Base-by-base conservation (phyloP, 768 basidiomycete species). In the Leccinum obscurum region DNA sequence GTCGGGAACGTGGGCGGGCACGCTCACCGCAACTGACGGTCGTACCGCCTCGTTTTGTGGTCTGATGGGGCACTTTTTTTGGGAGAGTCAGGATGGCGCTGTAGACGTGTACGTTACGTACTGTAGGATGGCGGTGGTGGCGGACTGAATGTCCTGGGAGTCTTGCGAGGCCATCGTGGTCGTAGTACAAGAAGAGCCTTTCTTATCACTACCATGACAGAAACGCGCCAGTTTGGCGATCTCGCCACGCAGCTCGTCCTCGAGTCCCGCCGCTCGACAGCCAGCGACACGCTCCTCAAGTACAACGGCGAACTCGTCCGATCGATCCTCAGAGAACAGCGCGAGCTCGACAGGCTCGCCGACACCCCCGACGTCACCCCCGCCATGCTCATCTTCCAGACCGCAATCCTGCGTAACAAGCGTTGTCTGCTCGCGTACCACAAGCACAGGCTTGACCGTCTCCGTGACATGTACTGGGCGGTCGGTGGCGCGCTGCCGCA, bases 401-500 rank as follows among this genome's bases (percentile, higher is more conserved):
- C 95, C 8, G 87, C 92, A 39, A 89, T 96, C 66, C 80, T 88
- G 44, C 86, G 95, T 62, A 97, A 98, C 80, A 97, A 96, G 73
- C 89, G 97, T n/a, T 94, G 93, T 72, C 81, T 98, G 4, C 84
- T 98, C 50, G 94, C 93, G 0, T 99, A 98, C 75, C 93, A 98
- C 74, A 77, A 84, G 26, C 93, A 95, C 76, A 84, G 96, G 57
- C 75, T 93, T 41, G 89, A 93, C 70, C 85, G 87, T 55, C 83
- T 98, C 55, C 84, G 87, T 59, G 88, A 93, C 68, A 82, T 92
- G 78, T 97, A 93, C 76, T 98, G 96, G 96, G 78, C 85, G 13
- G 84, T 87, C 8, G 92, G 92, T 17, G 95, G 93, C 14, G 90
- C 93, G 4, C 78, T 97, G 3, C 92, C 93, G 1, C 90, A 93